phyloP scores from a whole-genome alignment of 2,329 filamentous ascomycete genomes.

The Xylariaceae sp. region DNA sequence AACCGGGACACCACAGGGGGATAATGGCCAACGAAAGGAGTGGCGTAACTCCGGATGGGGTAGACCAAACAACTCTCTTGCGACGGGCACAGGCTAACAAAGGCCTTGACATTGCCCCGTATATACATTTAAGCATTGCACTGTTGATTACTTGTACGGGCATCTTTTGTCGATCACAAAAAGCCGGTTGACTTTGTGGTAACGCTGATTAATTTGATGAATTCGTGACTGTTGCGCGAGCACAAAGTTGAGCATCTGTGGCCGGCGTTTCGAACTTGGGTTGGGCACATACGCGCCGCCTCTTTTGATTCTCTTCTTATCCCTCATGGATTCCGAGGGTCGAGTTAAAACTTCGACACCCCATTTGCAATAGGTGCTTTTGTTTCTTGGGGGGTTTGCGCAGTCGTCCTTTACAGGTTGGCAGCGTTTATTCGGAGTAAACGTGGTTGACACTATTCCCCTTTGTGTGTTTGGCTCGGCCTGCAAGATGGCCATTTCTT shows the following conservation, averaged over 20 bases:
- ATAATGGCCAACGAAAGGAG: slow-evolving; percentile 44
- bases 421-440: slow-evolving; percentile 29
- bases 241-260: slow-evolving; percentile 30
- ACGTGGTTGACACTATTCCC: slow-evolving; percentile 20
- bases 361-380: slow-evolving; percentile 22
- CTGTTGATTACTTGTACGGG: slow-evolving; percentile 21
- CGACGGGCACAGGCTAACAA: slow-evolving; percentile 40
- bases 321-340: slow-evolving; percentile 13
- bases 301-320: slow-evolving; percentile 16
- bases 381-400: slow-evolving; percentile 18
- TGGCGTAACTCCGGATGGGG: slow-evolving; percentile 55
- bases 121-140: slow-evolving; percentile 25
- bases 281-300: slow-evolving; percentile 12
- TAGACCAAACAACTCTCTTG: slow-evolving; percentile 45
- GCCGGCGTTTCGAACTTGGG: slow-evolving; percentile 30
- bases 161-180: slow-evolving; percentile 17
- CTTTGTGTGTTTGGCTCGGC: slow-evolving; percentile 23
- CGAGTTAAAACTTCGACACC: slow-evolving; percentile 1
- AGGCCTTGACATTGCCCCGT: slow-evolving; percentile 11
- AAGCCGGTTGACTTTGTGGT: slow-evolving; percentile 16
- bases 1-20: slow-evolving; percentile 38
- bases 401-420: slow-evolving; percentile 16
- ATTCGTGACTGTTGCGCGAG: slow-evolving; percentile 28
- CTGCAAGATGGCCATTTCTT: slow-evolving; percentile 8
- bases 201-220: slow-evolving; percentile 21